A percentile compares a stretch with the other conserved stretches of the same genome.
phyloP scores from a whole-genome alignment of 176 grass and related monocot species.

The Aegilops sharonensis region DNA sequence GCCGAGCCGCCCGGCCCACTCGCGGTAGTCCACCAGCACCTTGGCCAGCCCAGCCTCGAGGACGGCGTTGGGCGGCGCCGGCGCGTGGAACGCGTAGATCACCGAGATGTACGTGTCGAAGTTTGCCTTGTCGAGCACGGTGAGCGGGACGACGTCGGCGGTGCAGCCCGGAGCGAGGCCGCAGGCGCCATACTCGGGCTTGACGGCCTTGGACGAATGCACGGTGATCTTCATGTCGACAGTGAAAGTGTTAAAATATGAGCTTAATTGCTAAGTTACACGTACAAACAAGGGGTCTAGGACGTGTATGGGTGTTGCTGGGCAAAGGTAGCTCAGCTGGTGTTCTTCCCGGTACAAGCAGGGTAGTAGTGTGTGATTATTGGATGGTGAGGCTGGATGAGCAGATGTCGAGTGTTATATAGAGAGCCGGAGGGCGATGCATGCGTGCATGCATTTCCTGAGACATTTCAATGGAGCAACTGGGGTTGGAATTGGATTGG shows the following conservation, averaged over 20 bases:
- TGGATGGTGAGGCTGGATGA: too few species aligned
- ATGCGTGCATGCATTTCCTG: too few species aligned
- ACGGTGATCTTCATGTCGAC: slow-evolving; percentile 30
- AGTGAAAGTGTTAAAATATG: neutral
- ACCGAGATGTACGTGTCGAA: slow-evolving; percentile 5
- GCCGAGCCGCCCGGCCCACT: slow-evolving; percentile 29
- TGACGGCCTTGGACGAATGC: slow-evolving; percentile 10
- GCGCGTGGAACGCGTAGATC: slow-evolving; percentile 23
- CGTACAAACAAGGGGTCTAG: too few species aligned
- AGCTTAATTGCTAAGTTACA: too few species aligned
- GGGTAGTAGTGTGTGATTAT: too few species aligned
- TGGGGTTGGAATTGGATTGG: too few species aligned
- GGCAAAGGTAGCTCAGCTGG: too few species aligned
- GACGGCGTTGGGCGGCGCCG: neutral
- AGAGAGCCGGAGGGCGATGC: too few species aligned
- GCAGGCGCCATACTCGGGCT: neutral
- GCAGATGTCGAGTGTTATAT: too few species aligned
- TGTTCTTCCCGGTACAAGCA: too few species aligned
- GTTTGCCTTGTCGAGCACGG: slow-evolving; percentile 24
- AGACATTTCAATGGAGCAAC: too few species aligned
- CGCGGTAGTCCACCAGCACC: slow-evolving; percentile 19
- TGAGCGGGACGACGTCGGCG: slow-evolving; percentile 6
- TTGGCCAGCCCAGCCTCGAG: neutral
- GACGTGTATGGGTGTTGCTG: too few species aligned
- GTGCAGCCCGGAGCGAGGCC: neutral